Percentiles rank a stretch among this genome's conserved stretches.
phyloP scores from a whole-genome alignment of 805 yeast species.

The Candida xyloterini region DNA sequence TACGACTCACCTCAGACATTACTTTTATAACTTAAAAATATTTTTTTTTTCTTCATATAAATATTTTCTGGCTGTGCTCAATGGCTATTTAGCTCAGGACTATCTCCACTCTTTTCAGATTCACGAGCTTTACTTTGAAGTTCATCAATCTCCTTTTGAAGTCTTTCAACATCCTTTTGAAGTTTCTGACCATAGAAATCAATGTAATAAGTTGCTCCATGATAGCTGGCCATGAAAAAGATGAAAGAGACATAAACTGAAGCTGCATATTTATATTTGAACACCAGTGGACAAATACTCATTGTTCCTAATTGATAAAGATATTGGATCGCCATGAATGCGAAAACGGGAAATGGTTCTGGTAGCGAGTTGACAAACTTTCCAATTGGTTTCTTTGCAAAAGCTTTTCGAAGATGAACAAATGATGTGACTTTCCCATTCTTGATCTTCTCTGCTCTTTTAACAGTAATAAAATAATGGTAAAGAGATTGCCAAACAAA shows the following conservation, averaged over 20 bases:
- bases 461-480: conserved; percentile 88
- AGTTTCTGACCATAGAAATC: conserved; percentile 89
- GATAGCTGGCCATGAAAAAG: conserved; percentile 78
- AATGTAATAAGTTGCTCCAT: conserved; percentile 93
- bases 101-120: conserved; percentile 1
- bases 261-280: conserved; percentile 63
- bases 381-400: conserved; percentile 64
- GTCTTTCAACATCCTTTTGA: conserved; percentile 75
- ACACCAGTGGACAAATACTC: conserved; percentile 89
- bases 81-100: background rate
- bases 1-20: conserved; percentile 6
- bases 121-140: conserved; percentile 41
- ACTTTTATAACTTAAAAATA: background rate
- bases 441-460: conserved; percentile 72
- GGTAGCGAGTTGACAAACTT: conserved; percentile 78
- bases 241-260: conserved; percentile 65
- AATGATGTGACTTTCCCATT: conserved; percentile 87
- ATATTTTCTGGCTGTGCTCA: conserved; percentile 3
- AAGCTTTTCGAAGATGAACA: conserved; percentile 73
- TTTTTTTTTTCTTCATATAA: conserved; percentile 2
- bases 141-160: conserved; percentile 68
- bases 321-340: conserved; percentile 84
- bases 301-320: conserved; percentile 82
- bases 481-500: conserved; percentile 87
- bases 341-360: conserved; percentile 79